phyloP scores from a whole-genome alignment of 345 rosid genomes.

The Populus ilicifolia region DNA sequence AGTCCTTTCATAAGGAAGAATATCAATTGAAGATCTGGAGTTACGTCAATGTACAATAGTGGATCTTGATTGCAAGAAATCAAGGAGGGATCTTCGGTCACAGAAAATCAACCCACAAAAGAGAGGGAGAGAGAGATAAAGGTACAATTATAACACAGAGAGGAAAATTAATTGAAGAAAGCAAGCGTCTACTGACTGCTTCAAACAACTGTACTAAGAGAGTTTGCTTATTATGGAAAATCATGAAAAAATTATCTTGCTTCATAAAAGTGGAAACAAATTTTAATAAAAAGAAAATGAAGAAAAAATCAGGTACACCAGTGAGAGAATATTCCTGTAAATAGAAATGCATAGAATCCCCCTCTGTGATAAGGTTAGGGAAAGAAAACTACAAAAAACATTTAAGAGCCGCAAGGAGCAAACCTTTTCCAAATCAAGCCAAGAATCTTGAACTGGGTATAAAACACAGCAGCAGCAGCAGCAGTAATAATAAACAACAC shows the following conservation, averaged over 20 bases:
- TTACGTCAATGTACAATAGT: neutral
- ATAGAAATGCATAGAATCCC: neutral
- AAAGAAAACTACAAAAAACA: neutral
- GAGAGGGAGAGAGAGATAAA: neutral
- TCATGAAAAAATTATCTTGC: neutral
- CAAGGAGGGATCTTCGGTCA: neutral
- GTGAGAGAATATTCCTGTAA: constrained; percentile 4
- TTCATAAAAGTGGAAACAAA: neutral
- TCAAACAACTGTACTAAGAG: neutral
- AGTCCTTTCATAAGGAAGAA: neutral
- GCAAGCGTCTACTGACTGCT: neutral
- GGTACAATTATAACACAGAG: too few relatives aligned
- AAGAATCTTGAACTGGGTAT: constrained; percentile 1
- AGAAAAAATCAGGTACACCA: neutral
- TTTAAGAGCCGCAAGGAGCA: too few relatives aligned
- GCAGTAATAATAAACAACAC: neutral
- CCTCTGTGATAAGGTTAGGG: neutral
- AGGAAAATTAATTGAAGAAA: neutral
- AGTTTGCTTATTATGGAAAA: neutral
- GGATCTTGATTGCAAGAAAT: neutral
- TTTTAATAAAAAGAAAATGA: neutral
- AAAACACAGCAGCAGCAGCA: neutral
- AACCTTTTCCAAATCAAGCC: neutral
- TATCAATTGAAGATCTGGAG: neutral
- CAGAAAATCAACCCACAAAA: neutral